Evolutionary conservation across 441 rosid species (phyloP).

Genomic region (Pelargonium australe): DNA sequence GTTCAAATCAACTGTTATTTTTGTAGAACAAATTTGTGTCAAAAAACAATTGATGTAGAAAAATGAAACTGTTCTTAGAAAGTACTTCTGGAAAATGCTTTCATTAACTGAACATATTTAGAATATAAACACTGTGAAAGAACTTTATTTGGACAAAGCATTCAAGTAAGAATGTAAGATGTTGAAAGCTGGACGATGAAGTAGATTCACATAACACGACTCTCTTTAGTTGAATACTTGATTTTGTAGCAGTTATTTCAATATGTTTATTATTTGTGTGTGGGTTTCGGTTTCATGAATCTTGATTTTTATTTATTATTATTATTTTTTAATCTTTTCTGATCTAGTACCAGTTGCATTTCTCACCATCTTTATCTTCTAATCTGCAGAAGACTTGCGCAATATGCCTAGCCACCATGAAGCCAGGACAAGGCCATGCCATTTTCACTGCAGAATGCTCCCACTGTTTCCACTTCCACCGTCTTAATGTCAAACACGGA

Average conservation of each 20-base stretch:
- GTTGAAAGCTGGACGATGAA: too few species aligned
- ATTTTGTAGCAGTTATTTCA: too few species aligned
- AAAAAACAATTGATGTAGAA: neutral
- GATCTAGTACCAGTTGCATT: neutral
- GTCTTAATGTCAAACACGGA: slow-evolving; percentile 66
- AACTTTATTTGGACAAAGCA: too few species aligned
- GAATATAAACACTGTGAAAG: neutral
- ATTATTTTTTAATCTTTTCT: neutral
- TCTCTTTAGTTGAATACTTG: too few species aligned
- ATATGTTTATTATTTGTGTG: too few species aligned
- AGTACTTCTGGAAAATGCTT: neutral
- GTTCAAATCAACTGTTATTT: neutral
- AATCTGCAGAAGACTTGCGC: slow-evolving; percentile 51
- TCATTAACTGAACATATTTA: neutral
- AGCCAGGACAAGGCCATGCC: slow-evolving; percentile 61
- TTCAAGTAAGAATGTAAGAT: too few species aligned
- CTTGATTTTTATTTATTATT: neutral
- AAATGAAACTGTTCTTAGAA: neutral
- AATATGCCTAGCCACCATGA: slow-evolving; percentile 53
- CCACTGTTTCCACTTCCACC: slow-evolving; percentile 68
- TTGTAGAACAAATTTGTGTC: neutral
- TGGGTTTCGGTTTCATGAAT: neutral
- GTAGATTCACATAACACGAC: too few species aligned
- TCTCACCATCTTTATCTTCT: slow-evolving; percentile 18
- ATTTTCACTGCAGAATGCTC: slow-evolving; percentile 76